These are phyloP conservation scores for Coccinonectria pachysandricola DNA, from an alignment of 2,329 filamentous ascomycete genomes.

Conservation along the genomic window DNA sequence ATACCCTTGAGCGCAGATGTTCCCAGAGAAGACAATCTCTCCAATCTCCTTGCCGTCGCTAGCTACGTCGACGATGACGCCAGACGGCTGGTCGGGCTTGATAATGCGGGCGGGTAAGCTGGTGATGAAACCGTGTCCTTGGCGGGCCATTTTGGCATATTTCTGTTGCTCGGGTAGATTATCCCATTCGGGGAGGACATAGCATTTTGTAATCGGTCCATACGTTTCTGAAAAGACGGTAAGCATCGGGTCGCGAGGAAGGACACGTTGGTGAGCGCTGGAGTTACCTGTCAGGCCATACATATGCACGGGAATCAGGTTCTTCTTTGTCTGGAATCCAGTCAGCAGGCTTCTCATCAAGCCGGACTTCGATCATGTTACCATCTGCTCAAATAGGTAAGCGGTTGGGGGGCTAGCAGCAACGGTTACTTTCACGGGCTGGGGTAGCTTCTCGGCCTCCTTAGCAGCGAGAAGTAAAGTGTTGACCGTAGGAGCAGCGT, in stretches of 20 bases:
- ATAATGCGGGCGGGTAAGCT: slow-evolving; percentile 73
- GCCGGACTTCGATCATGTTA: too few relatives aligned
- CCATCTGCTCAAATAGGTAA: slow-evolving; percentile 91
- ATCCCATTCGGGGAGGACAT: slow-evolving; percentile 81
- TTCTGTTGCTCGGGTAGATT: slow-evolving; percentile 60
- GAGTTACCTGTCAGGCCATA: slow-evolving; percentile 59
- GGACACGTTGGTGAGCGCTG: too few relatives aligned
- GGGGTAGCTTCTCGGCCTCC: slow-evolving; percentile 59
- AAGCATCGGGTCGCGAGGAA: too few relatives aligned
- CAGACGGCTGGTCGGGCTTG: slow-evolving; percentile 63
- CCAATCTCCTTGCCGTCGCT: slow-evolving; percentile 40
- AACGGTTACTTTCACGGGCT: slow-evolving; percentile 76
- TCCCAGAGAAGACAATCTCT: slow-evolving; percentile 71
- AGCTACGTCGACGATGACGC: slow-evolving; percentile 35
- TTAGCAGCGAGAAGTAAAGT: slow-evolving; percentile 76
- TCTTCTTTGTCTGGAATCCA: slow-evolving; percentile 43
- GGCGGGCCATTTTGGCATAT: slow-evolving; percentile 82
- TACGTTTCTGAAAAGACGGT: slow-evolving; percentile 61
- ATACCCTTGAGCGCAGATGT: slow-evolving; percentile 87
- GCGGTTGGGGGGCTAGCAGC: slow-evolving; percentile 84
- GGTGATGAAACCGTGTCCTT: slow-evolving; percentile 85
- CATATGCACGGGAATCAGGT: slow-evolving; percentile 83
- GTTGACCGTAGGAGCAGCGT: slow-evolving; percentile 92
- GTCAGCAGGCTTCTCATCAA: too few relatives aligned
- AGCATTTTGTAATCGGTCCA: slow-evolving; percentile 90